Percentiles rank a stretch among this genome's conserved stretches.
Evolutionary conservation across 331 rosid genomes (phyloP).

Genomic region (Rhamnella rubrinervis): DNA sequence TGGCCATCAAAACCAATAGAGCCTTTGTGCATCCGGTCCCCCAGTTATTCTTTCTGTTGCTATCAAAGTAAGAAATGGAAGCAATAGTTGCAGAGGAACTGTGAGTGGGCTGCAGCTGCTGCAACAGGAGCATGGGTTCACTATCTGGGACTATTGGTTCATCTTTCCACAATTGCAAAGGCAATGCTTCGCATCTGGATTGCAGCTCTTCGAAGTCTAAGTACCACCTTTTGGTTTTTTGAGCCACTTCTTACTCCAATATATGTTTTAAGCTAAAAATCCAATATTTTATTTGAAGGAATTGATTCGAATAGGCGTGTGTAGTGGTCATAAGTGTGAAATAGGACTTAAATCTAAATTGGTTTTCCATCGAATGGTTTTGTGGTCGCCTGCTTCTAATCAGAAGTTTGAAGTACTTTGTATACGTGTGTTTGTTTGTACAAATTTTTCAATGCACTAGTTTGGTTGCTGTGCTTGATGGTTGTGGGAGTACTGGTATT

Average conservation of each 20-base stretch:
- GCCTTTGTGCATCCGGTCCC: conserved; percentile 47
- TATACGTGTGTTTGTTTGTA: background rate
- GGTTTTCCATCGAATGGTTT: background rate
- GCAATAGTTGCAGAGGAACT: conserved; percentile 82
- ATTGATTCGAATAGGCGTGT: background rate
- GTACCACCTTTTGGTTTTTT: conserved; percentile 57
- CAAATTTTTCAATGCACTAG: background rate
- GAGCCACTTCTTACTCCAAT: background rate
- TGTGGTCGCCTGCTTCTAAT: background rate
- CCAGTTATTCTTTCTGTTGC: conserved; percentile 79
- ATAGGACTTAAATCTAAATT: background rate
- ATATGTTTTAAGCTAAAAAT: background rate
- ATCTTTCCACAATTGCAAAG: conserved; percentile 59
- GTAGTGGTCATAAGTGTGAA: conserved; percentile 15
- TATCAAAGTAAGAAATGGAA: conserved; percentile 78
- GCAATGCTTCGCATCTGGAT: conserved; percentile 41
- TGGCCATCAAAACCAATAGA: conserved; percentile 47
- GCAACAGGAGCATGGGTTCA: conserved; percentile 71
- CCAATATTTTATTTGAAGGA: background rate
- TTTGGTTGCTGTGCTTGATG: background rate
- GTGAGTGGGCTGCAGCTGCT: conserved; percentile 90
- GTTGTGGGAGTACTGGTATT: background rate
- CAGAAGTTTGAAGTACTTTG: background rate
- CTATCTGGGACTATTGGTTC: conserved; percentile 83
- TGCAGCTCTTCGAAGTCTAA: conserved; percentile 52